A percentile compares a stretch with the other conserved stretches of the same genome.
Conservation (phyloP, 306 rosid genomes). For the Dryas octopetala region DNA sequence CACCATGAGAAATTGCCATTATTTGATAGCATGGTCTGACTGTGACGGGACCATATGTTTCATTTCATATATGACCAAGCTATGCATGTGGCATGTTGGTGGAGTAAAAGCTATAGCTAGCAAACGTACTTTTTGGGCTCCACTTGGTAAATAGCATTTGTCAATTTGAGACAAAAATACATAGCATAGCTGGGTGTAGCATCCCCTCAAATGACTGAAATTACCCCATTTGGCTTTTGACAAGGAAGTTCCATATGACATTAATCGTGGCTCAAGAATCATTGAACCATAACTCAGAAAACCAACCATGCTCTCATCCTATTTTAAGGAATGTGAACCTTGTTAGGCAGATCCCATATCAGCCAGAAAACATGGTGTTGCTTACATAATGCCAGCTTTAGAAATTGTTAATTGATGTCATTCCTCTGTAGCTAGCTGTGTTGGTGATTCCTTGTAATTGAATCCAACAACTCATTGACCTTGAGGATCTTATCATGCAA, state of each 20-base stretch:
- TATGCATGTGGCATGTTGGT: constrained; percentile 14
- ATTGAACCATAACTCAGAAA: background rate
- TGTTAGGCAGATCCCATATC: background rate
- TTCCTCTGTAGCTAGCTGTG: background rate
- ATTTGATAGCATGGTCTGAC: background rate
- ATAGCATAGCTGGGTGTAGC: background rate
- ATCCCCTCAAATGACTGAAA: background rate
- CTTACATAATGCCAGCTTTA: background rate
- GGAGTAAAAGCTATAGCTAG: background rate
- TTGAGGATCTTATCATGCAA: too few species aligned
- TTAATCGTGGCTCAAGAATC: background rate
- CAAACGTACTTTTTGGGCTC: constrained; percentile 16
- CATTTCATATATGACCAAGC: background rate
- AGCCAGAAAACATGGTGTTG: background rate
- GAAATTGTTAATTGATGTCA: background rate
- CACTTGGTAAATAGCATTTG: constrained; percentile 10
- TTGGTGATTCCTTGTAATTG: background rate
- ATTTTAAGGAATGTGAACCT: too few species aligned
- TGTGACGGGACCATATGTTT: constrained; percentile 1
- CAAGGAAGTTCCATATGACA: background rate
- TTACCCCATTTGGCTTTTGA: background rate
- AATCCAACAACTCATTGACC: background rate
- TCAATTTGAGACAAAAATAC: background rate
- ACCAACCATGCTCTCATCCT: too few species aligned
- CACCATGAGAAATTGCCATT: background rate